phyloP scores from a whole-genome alignment of 139 green algal species.

The Chlamydomonas schloesseri region DNA sequence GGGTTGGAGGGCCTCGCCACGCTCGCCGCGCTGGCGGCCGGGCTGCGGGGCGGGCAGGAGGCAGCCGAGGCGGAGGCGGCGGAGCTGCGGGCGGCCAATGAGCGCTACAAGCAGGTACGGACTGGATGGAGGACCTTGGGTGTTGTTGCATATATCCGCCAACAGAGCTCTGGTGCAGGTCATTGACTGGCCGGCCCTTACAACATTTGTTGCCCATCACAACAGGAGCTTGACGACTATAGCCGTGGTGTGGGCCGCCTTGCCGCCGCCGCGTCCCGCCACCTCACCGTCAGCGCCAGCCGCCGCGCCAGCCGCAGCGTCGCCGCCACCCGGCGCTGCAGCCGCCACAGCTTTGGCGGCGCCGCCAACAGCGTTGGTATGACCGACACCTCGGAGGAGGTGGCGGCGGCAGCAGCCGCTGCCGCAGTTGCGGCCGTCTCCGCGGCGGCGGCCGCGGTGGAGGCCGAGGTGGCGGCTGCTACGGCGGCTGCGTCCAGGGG shows the following conservation, averaged over 20 bases:
- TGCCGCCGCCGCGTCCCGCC: not conserved
- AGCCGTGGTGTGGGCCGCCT: not conserved
- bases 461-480: too few relatives aligned
- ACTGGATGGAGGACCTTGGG: too few relatives aligned
- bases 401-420: too few relatives aligned
- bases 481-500: too few relatives aligned
- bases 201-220: too few relatives aligned
- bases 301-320: conserved; percentile 8
- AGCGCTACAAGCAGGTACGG: conserved; percentile 5
- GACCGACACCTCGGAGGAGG: too few relatives aligned
- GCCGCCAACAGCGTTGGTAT: not conserved
- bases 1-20: not conserved
- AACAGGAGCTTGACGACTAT: not conserved
- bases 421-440: too few relatives aligned
- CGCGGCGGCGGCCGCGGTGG: too few relatives aligned
- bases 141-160: too few relatives aligned
- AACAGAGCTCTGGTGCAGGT: too few relatives aligned
- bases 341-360: not conserved
- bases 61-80: conserved; percentile 5
- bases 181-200: too few relatives aligned
- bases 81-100: not conserved
- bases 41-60: not conserved
- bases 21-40: not conserved
- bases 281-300: not conserved
- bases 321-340: not conserved